Conservation (phyloP, 2,329 filamentous ascomycete genomes). For the Calonectria naviculata region DNA sequence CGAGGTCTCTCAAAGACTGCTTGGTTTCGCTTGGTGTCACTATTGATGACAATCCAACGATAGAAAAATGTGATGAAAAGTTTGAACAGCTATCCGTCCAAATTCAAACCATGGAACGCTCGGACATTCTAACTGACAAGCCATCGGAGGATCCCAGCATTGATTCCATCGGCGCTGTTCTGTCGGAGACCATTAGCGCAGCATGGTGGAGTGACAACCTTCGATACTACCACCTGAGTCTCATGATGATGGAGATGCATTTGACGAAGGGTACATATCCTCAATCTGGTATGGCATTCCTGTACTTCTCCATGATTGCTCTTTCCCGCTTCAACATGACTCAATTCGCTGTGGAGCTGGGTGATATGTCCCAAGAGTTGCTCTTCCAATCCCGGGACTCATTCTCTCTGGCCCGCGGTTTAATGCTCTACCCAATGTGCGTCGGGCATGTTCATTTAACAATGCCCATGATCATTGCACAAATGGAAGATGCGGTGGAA, state of each 20-base stretch:
- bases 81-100: slow-evolving; percentile 73
- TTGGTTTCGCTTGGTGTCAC: slow-evolving; percentile 75
- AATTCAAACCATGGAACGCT: slow-evolving; percentile 67
- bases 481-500: slow-evolving; percentile 75
- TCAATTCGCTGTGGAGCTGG: slow-evolving; percentile 73
- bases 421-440: slow-evolving; percentile 76
- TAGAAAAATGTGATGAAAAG: slow-evolving; percentile 80
- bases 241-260: slow-evolving; percentile 75
- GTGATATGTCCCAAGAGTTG: slow-evolving; percentile 70
- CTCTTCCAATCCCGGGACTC: slow-evolving; percentile 72
- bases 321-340: slow-evolving; percentile 78
- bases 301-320: slow-evolving; percentile 75
- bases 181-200: slow-evolving; percentile 76
- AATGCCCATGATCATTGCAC: slow-evolving; percentile 66
- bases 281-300: slow-evolving; percentile 75
- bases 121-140: slow-evolving; percentile 56
- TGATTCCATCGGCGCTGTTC: slow-evolving; percentile 74
- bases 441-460: slow-evolving; percentile 76
- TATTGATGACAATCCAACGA: slow-evolving; percentile 74
- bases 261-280: slow-evolving; percentile 73
- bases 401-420: slow-evolving; percentile 74
- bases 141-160: slow-evolving; percentile 63
- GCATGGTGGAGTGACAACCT: slow-evolving; percentile 80
- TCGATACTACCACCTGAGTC: slow-evolving; percentile 77
- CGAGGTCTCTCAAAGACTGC: slow-evolving; percentile 77